These are phyloP conservation scores for Xylaria sp. DNA, from an alignment of 2,329 filamentous ascomycete genomes.

Conservation along the genomic window DNA sequence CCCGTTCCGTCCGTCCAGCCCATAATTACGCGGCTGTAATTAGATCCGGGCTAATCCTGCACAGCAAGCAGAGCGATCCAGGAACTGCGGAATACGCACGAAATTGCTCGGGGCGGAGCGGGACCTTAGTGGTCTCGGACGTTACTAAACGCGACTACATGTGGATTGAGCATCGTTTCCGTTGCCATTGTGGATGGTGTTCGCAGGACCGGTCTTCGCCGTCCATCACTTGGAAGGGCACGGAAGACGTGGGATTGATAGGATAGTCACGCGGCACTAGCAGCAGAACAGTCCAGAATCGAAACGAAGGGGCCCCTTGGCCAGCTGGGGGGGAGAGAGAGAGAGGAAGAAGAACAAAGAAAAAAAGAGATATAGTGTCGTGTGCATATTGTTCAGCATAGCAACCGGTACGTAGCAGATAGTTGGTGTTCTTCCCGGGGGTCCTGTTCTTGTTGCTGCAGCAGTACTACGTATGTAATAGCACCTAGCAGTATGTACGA, in stretches of 20 bases:
- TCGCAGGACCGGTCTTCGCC: not conserved
- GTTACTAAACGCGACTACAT: conserved; percentile 22
- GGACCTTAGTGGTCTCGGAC: conserved; percentile 19
- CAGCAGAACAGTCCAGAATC: conserved; percentile 13
- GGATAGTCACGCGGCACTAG: conserved; percentile 9
- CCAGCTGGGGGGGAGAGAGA: not conserved
- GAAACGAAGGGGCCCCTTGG: conserved; percentile 5
- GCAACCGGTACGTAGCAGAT: no score
- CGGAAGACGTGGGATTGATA: conserved; percentile 3
- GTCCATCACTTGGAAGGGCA: conserved; percentile 20
- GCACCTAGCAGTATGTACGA: no score
- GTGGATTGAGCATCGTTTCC: conserved; percentile 1
- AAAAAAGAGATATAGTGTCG: not conserved
- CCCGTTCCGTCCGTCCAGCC: conserved; percentile 4
- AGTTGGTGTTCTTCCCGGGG: no score
- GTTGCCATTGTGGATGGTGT: conserved; percentile 1
- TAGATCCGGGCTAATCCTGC: conserved; percentile 13
- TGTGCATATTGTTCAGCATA: not conserved
- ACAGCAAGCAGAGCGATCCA: conserved; percentile 22
- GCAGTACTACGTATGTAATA: no score
- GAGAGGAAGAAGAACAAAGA: no score
- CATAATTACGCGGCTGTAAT: conserved; percentile 12
- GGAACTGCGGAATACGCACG: conserved; percentile 22
- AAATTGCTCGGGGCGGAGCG: conserved; percentile 32
- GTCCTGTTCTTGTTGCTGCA: not conserved